Base-by-base conservation (phyloP, 1,139 yeast species). In the Entelexis paramagnoliae region DNA sequence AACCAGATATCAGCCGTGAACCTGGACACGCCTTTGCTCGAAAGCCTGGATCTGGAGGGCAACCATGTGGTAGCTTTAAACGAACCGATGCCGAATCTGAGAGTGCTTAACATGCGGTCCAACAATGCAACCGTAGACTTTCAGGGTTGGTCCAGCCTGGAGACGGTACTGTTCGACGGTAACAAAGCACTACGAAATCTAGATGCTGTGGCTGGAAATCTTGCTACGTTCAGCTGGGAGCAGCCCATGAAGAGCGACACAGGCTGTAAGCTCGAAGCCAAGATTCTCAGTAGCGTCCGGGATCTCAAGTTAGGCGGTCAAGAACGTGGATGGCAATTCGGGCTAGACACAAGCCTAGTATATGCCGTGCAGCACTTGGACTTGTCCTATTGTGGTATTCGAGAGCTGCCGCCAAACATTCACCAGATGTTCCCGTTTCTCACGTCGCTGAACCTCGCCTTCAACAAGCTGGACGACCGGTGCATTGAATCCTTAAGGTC, bases 311-410 rank as follows among this genome's bases (percentile, higher is more conserved):
- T 56, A 0, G 51, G 50, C 14, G 58, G 58, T 6, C 17, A 20
- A 2, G 42, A 32, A 16, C 20, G 34, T 1, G 36, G 41, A n/a
- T 54, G 57, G 57, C 55, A 49, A 13, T 48, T 54, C 20, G 43
- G 43, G 3, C 16, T 40, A 1, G 20, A n/a, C 11, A 22, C 22
- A 13, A 29, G 14, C 33, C 9, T 42, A 2, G 51, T 57, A 4
- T 49, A 44, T 32, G 54, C 60, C 1, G 49, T 51, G 9, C 62
- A 58, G 52, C 62, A 59, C 36, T 57, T 60, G 1, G 59, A 57
- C 28, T 48, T 60, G 11, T 20, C 46, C 5, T 39, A 43, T 8
- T 32, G 49, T 32, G 54, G 51, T 1, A 46, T 60, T 9, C 33
- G 50, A 10, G 44, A 46, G 19, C 47, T 60, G 16, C 62, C 62